These are phyloP conservation scores for Cryptococcus sp. DNA, from an alignment of 1,284 basidiomycete species.

Conservation along the genomic window DNA sequence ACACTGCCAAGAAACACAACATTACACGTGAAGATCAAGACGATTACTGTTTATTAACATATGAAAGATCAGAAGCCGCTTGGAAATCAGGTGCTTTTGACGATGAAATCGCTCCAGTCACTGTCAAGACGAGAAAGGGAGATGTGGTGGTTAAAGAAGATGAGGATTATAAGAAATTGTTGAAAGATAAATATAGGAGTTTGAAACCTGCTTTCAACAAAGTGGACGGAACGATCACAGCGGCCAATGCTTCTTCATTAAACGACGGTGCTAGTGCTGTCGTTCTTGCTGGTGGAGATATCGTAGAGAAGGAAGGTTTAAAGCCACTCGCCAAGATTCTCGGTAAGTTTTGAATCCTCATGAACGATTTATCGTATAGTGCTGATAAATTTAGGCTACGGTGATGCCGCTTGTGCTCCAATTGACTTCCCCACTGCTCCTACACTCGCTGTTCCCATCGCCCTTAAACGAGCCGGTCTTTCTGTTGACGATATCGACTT, in stretches of 20 bases:
- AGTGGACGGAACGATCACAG: slow-evolving; percentile 82
- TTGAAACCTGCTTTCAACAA: slow-evolving; percentile 83
- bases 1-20: slow-evolving; percentile 73
- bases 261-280: slow-evolving; percentile 98
- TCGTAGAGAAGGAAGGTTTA: slow-evolving; percentile 78
- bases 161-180: slow-evolving; percentile 94
- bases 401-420: slow-evolving; percentile 93
- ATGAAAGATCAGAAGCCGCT: slow-evolving; percentile 83
- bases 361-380: neutral
- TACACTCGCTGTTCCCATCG: slow-evolving; percentile 82
- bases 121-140: slow-evolving; percentile 90
- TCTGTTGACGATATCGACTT: slow-evolving; percentile 78
- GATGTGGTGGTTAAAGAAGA: slow-evolving; percentile 86
- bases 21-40: slow-evolving; percentile 86
- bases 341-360: slow-evolving; percentile 55
- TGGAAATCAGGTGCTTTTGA: slow-evolving; percentile 83
- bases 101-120: slow-evolving; percentile 87
- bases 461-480: slow-evolving; percentile 81
- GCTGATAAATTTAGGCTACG: slow-evolving; percentile 63
- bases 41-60: slow-evolving; percentile 86
- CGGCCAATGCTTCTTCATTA: slow-evolving; percentile 92
- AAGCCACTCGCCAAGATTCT: slow-evolving; percentile 88
- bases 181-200: slow-evolving; percentile 84
- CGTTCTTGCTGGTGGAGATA: slow-evolving; percentile 85
- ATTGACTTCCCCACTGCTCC: slow-evolving; percentile 97